Conservation (phyloP, 192 early-diverging fungal species). For the Pilobolus umbonatus region DNA sequence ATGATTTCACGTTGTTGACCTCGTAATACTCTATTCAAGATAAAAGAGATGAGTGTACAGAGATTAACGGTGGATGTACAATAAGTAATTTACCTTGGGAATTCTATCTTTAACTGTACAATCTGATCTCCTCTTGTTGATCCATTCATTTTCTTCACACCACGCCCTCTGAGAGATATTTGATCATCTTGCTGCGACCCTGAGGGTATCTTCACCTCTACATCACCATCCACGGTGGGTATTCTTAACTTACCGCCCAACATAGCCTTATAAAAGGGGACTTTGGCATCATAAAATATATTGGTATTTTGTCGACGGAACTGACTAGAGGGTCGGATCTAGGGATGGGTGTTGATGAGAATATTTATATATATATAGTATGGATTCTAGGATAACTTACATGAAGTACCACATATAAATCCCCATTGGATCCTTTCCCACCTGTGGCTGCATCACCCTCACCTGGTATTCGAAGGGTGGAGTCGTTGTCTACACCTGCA, state of each 20-base stretch:
- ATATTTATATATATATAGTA: not conserved
- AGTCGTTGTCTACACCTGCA: constrained; percentile 80
- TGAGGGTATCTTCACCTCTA: constrained; percentile 80
- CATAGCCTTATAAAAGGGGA: constrained; percentile 85
- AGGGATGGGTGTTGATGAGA: not conserved
- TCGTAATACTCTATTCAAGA: constrained; percentile 26
- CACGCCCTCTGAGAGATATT: constrained; percentile 71
- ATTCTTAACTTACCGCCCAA: constrained; percentile 83
- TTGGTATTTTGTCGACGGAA: constrained; percentile 84
- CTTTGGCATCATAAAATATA: constrained; percentile 62
- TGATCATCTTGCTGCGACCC: constrained; percentile 89
- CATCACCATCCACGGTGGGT: constrained; percentile 95
- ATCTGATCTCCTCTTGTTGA: constrained; percentile 82
- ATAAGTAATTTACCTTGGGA: constrained; percentile 56
- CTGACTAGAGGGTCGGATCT: constrained; percentile 52
- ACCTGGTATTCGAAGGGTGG: constrained; percentile 68
- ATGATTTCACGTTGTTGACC: constrained; percentile 54
- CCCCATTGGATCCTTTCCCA: constrained; percentile 70
- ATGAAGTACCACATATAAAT: constrained; percentile 76
- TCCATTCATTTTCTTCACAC: constrained; percentile 58
- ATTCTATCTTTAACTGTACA: constrained; percentile 74
- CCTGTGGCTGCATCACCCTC: constrained; percentile 80
- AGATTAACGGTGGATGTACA: not conserved
- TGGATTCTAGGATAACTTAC: constrained; percentile 33
- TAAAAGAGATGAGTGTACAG: not conserved